phyloP scores from a whole-genome alignment of 176 grass and related monocot genomes.

The Microstegium vimineum region DNA sequence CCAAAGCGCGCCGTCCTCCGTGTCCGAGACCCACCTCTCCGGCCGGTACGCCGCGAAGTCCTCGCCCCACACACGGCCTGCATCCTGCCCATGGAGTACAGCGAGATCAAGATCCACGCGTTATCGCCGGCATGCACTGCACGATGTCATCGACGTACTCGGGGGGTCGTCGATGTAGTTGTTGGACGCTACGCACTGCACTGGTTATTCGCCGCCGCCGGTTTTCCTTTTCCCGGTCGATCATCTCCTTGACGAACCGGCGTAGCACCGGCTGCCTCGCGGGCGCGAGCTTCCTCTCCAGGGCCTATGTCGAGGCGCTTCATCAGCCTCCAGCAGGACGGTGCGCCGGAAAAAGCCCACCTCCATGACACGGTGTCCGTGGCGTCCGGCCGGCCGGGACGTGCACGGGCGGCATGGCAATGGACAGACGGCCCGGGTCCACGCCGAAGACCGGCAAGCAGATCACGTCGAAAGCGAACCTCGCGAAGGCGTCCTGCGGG shows the following conservation, averaged over 20 bases:
- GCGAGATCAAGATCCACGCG: not conserved
- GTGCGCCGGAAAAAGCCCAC: not conserved
- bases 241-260: not conserved
- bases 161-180: not conserved
- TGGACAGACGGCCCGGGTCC: not conserved
- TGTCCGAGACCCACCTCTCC: not conserved
- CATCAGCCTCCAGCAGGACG: conserved; percentile 25
- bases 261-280: not conserved
- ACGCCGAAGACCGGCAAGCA: not conserved
- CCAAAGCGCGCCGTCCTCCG: not conserved
- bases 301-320: not conserved
- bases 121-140: not conserved
- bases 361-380: not conserved
- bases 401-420: not conserved
- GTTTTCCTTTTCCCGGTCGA: not conserved
- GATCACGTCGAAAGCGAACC: not conserved
- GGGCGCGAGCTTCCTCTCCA: conserved; percentile 5
- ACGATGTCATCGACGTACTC: not conserved
- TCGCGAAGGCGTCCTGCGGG: not conserved
- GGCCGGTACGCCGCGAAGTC: not conserved
- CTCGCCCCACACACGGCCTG: not conserved
- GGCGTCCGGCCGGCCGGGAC: not conserved
- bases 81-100: conserved; percentile 9
- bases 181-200: not conserved
- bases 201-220: too few species aligned